Evolutionary conservation across 2,329 filamentous ascomycete genomes (phyloP), one percentile per base, ranked within the genome.

Genomic region (Colletotrichum coccodes): DNA sequence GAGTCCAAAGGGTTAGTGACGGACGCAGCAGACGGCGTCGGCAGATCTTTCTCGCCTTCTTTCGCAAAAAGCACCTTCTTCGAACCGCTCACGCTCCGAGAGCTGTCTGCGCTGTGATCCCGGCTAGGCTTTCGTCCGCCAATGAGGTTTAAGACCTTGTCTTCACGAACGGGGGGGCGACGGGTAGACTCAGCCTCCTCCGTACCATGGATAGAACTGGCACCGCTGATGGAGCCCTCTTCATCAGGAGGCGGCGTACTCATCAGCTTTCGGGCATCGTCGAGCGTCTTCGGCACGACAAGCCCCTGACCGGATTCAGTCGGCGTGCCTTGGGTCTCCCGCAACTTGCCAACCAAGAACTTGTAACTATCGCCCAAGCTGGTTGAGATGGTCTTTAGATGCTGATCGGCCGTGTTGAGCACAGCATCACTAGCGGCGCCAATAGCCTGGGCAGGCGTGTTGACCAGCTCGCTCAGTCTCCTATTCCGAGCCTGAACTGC

Each of bases 281-380:
- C 96, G 0, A 99, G 84, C 1, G 96, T 99, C 75, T 94, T 95
- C 1, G 96, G 96, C 0, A 97, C 86, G 7, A 89, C 81, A 3
- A 90, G 86, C 18, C 86, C 82, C 50, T 80, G 79, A 26, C 82
- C 80, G 6, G 81, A 79, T 32, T 81, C 79, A 2, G 79, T 76
- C 14, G 76, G 73, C 74, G 81, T 74, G 73, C 85, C 78, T 76
- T 89, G 82, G 73, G 90, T 85, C 78, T 97, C 94, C 70, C 92
- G 94, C 23, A 98, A 85, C 73, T 94, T 93, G 18, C 95, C 95
- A 62, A 99, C 90, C 28, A 99, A 83, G 77, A 98, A 97, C 69
- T 94, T 96, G 81, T 98, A 97, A 77, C 94, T 98, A 75, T 94
- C 94, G 68, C 95, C 95, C 4, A 98, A 84, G 54, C 94, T 97